A percentile compares a stretch with the other conserved stretches of the same genome.
These are phyloP conservation scores for Acidiella bohemica DNA, from an alignment of 495 filamentous ascomycete species.

Conservation along the genomic window DNA sequence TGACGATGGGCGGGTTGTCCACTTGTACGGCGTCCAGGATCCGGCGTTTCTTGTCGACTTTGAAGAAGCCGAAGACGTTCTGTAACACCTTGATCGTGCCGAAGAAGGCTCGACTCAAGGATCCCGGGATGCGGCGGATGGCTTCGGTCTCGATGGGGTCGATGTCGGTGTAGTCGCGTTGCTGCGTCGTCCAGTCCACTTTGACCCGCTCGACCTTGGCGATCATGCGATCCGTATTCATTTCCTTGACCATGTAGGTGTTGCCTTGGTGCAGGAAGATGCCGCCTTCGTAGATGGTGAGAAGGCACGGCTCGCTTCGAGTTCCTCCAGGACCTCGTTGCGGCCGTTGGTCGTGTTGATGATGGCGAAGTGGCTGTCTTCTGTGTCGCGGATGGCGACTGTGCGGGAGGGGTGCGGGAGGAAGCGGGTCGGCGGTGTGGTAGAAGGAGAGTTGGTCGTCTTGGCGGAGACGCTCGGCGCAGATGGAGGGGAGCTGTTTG, in stretches of 20 bases:
- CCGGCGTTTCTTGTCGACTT: conserved; percentile 65
- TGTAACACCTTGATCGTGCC: conserved; percentile 72
- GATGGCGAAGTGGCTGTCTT: conserved; percentile 86
- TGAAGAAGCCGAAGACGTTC: conserved; percentile 92
- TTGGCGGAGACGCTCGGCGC: conserved; percentile 56
- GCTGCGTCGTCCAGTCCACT: conserved; percentile 89
- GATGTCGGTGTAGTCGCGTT: conserved; percentile 89
- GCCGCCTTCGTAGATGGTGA: conserved; percentile 92
- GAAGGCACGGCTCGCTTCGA: conserved; percentile 88
- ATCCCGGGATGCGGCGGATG: conserved; percentile 52
- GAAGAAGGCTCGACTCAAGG: conserved; percentile 56
- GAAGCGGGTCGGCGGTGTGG: conserved; percentile 79
- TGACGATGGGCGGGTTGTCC: conserved; percentile 80
- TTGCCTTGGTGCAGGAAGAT: conserved; percentile 94
- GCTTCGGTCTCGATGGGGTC: conserved; percentile 82
- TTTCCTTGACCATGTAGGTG: conserved; percentile 82
- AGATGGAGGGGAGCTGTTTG: conserved; percentile 55
- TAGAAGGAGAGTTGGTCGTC: conserved; percentile 66
- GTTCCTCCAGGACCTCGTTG: conserved; percentile 81
- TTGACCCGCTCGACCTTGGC: conserved; percentile 67
- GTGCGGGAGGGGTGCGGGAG: conserved; percentile 68
- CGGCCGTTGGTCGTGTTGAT: conserved; percentile 71
- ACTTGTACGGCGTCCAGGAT: conserved; percentile 89
- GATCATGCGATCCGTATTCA: conserved; percentile 62
- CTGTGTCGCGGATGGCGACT: conserved; percentile 82